Evolutionary conservation across 768 basidiomycete species (phyloP), one percentile per base, ranked within the genome.

Genomic region (Tricholoma sp.): DNA sequence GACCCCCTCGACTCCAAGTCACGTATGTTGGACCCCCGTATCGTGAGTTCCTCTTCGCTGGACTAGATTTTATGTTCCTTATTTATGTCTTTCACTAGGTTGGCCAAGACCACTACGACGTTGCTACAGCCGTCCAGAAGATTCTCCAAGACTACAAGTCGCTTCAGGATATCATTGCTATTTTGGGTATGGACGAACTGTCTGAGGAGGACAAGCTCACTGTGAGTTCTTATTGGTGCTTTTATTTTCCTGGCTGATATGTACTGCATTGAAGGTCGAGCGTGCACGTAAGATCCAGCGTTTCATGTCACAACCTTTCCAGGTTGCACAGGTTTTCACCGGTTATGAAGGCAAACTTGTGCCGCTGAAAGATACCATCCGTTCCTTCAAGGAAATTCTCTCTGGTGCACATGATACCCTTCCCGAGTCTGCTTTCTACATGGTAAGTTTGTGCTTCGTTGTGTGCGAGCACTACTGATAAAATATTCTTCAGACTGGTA

Each of bases 251-350:
- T 31, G 48, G 29, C 31, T 42, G 50, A 15, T 52, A 15, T 52
- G 31, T 45, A 17, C 50, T 31, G 32, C 57, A n/a, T 37, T 44
- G 8, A 57, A 89, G 88, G 94, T 97, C 78, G 91, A 95, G 79
- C 94, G 94, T 75, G 95, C 94, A 61, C 92, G 94, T 74, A 97
- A 97, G 81, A 94, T 98, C 69, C 94, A 93, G 73, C 90, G 94
- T 80, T 98, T 98, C 91, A 98, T 99, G 97, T 98, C 94, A 64
- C 95, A 99, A 79, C 97, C 97, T 61, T 99, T 99, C 94, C 91
- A 92, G 72, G 96, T 98, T 72, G 97, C 95, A 56, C 94, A 98
- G 80, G 94, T 97, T 75, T 98, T 98, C 86, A 98, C 96, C 70
- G 96, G 96, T 81, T 95, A 92, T 68, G 95, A 97, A 81, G 97